A percentile compares a stretch with the other conserved stretches of the same genome.
Conservation (phyloP, 2,329 filamentous ascomycete species). For the Periglandula ipomoeae region DNA sequence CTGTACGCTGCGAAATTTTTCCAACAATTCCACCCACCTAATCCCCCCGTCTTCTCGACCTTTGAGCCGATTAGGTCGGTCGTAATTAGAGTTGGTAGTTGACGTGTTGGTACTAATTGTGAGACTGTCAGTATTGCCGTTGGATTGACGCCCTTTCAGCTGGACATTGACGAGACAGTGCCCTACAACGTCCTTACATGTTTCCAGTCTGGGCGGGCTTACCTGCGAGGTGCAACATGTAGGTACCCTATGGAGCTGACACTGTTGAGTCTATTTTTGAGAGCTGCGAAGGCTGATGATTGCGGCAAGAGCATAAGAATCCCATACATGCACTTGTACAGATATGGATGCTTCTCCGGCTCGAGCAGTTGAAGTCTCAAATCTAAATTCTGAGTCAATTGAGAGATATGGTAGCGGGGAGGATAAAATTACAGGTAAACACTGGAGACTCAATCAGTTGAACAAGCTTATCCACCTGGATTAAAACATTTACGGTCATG, state of each 20-base stretch:
- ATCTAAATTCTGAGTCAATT: slow-evolving; percentile 41
- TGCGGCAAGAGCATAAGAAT: slow-evolving; percentile 97
- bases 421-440: slow-evolving; percentile 68
- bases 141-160: not conserved
- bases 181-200: slow-evolving; percentile 2
- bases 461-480: slow-evolving; percentile 97
- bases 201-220: slow-evolving; percentile 31
- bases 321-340: slow-evolving; percentile 97
- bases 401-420: not conserved
- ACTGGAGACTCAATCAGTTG: slow-evolving; percentile 95
- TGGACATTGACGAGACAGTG: not conserved
- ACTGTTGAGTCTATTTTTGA: slow-evolving; percentile 94
- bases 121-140: slow-evolving; percentile 9
- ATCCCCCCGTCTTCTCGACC: slow-evolving; percentile 76
- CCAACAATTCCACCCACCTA: slow-evolving; percentile 83
- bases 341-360: slow-evolving; percentile 85
- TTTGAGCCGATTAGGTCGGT: slow-evolving; percentile 70
- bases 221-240: slow-evolving; percentile 72
- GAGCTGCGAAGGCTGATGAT: slow-evolving; percentile 89
- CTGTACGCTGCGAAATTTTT: slow-evolving; percentile 89
- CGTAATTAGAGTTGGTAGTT: slow-evolving; percentile 49
- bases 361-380: slow-evolving; percentile 90
- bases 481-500: slow-evolving; percentile 98
- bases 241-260: slow-evolving; percentile 95
- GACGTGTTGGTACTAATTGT: slow-evolving; percentile 33